phyloP scores from a whole-genome alignment of 495 filamentous ascomycete genomes.

The Penicillium cataractarum region DNA sequence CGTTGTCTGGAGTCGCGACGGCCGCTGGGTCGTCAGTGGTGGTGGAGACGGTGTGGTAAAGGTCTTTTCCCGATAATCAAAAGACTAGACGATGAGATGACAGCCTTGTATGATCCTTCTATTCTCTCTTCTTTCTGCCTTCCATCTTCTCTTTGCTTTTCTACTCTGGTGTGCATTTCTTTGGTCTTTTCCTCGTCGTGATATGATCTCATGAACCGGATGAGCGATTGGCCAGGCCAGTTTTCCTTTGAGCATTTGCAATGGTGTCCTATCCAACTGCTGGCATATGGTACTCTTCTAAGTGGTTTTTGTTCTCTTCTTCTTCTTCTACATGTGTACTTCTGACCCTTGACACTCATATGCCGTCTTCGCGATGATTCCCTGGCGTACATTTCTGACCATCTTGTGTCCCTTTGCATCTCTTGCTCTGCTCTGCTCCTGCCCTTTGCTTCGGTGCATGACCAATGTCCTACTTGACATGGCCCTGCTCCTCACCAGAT shows the following conservation, averaged over 20 bases:
- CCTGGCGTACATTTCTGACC: conserved; percentile 30
- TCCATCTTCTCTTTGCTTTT: conserved; percentile 27
- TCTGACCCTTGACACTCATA: conserved; percentile 29
- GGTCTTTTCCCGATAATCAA: conserved; percentile 73
- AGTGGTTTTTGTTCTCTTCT: conserved; percentile 24
- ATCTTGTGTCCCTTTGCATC: conserved; percentile 19
- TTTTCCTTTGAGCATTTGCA: conserved; percentile 49
- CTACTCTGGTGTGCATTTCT: conserved; percentile 28
- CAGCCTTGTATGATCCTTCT: conserved; percentile 42
- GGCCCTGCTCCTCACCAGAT: background rate
- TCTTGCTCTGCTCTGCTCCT: conserved; percentile 19
- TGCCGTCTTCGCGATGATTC: conserved; percentile 32
- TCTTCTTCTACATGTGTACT: conserved; percentile 35
- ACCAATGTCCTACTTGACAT: conserved; percentile 14
- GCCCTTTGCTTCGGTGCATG: conserved; percentile 19
- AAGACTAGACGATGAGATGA: conserved; percentile 31
- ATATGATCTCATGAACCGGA: conserved; percentile 48
- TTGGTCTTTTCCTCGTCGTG: conserved; percentile 25
- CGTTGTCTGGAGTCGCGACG: conserved; percentile 93
- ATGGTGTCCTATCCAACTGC: conserved; percentile 40
- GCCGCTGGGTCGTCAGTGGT: conserved; percentile 89
- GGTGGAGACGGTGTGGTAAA: conserved; percentile 98
- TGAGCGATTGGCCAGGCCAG: conserved; percentile 45
- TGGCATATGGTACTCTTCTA: conserved; percentile 45
- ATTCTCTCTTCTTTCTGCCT: conserved; percentile 6